These are phyloP conservation scores for Pyrus communis DNA, from an alignment of 306 rosid species.

Conservation along the genomic window DNA sequence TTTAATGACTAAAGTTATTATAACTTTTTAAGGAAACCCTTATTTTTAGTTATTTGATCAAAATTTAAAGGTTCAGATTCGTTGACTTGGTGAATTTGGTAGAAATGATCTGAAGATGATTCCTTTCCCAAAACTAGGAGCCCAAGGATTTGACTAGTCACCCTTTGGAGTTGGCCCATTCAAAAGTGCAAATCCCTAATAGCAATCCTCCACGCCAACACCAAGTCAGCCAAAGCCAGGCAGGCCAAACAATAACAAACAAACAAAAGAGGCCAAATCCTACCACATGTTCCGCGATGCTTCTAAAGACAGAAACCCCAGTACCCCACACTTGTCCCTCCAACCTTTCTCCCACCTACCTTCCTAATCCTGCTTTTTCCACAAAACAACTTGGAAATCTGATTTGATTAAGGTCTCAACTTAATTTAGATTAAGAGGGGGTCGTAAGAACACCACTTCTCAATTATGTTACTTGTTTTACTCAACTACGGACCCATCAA, in stretches of 20 bases:
- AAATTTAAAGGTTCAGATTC: too few species aligned
- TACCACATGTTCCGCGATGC: conserved; percentile 1
- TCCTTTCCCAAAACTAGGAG: too few species aligned
- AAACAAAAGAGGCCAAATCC: not conserved
- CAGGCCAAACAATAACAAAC: conserved; percentile 2
- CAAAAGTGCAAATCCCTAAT: not conserved
- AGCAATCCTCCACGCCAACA: conserved; percentile 11
- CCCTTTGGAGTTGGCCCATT: not conserved
- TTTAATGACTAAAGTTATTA: too few species aligned
- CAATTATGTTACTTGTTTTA: not conserved
- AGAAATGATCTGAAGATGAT: too few species aligned
- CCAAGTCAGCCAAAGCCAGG: conserved; percentile 5
- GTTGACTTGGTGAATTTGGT: fast-evolving
- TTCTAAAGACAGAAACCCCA: not conserved
- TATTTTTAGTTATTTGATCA: too few species aligned
- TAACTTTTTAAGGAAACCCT: fast-evolving
- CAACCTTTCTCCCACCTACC: conserved; percentile 3
- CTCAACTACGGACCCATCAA: not conserved
- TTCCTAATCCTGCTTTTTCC: not conserved
- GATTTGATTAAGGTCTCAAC: not conserved
- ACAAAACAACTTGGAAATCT: too few species aligned
- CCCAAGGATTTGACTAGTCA: not conserved
- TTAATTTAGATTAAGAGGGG: not conserved
- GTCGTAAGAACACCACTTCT: not conserved
- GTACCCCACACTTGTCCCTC: not conserved